Percentiles rank a stretch among this genome's conserved stretches.
These are phyloP conservation scores for Pleochaeta shiraiana DNA, from an alignment of 2,329 filamentous ascomycete species.

Conservation along the genomic window DNA sequence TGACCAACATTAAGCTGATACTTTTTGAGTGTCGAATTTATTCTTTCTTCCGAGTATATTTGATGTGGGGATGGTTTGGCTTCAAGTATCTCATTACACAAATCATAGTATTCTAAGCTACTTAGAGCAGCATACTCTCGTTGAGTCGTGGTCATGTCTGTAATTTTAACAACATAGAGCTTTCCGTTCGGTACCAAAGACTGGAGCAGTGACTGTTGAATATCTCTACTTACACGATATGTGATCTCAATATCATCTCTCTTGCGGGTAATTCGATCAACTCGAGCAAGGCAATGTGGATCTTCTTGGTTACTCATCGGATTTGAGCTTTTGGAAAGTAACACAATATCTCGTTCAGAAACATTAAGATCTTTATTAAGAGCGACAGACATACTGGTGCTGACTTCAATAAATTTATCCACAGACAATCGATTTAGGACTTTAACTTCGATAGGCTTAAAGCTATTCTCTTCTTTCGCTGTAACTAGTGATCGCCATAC, in stretches of 20 bases:
- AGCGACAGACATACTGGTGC: conserved; percentile 51
- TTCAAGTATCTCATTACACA: conserved; percentile 77
- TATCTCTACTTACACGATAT: conserved; percentile 51
- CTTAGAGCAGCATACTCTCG: conserved; percentile 85
- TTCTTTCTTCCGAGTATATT: conserved; percentile 51
- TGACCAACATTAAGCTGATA: conserved; percentile 80
- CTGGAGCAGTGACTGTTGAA: conserved; percentile 28
- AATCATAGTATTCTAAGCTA: conserved; percentile 83
- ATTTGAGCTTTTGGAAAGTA: conserved; percentile 53
- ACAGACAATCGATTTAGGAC: conserved; percentile 74
- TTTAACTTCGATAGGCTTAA: conserved; percentile 68
- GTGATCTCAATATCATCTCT: conserved; percentile 65
- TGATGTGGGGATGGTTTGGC: conserved; percentile 81
- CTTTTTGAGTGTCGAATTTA: conserved; percentile 46
- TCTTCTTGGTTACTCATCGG: conserved; percentile 44
- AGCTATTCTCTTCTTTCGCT: conserved; percentile 64
- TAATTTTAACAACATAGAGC: conserved; percentile 60
- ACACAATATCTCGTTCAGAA: conserved; percentile 68
- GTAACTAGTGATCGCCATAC: conserved; percentile 92
- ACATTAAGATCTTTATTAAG: conserved; percentile 52
- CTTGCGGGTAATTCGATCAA: conserved; percentile 62
- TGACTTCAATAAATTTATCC: conserved; percentile 83
- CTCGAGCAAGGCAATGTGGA: conserved; percentile 68
- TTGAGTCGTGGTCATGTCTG: conserved; percentile 85
- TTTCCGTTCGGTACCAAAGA: conserved; percentile 46